These are phyloP conservation scores for Microcos paniculata DNA, from an alignment of 345 rosid species.

Conservation along the genomic window DNA sequence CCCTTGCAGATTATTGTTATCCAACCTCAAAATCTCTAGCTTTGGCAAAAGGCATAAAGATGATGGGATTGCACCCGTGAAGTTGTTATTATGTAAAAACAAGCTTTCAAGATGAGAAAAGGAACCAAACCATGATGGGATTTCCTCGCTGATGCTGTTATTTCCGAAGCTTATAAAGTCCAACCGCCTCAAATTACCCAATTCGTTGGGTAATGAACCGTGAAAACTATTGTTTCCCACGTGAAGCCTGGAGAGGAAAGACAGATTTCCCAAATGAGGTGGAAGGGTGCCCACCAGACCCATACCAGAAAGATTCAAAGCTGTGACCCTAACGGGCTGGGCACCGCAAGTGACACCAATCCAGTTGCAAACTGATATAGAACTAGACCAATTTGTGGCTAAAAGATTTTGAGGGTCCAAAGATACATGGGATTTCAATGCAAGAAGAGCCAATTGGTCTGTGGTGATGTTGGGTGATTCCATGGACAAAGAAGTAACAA, in stretches of 20 bases:
- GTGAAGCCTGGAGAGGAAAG: not conserved
- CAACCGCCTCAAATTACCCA: conserved; percentile 4
- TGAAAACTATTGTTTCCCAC: conserved; percentile 11
- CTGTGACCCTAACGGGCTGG: not conserved
- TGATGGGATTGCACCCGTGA: conserved; percentile 1
- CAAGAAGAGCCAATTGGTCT: not conserved
- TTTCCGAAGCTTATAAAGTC: not conserved
- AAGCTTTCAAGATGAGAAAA: conserved; percentile 13
- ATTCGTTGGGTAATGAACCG: conserved; percentile 11
- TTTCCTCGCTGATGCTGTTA: not conserved
- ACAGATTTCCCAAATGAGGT: conserved; percentile 26
- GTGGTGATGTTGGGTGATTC: not conserved
- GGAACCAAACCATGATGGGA: conserved; percentile 12
- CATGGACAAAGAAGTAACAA: not conserved
- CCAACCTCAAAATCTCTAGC: not conserved
- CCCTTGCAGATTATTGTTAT: not conserved
- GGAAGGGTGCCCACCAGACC: conserved; percentile 18
- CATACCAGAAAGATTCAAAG: conserved; percentile 11
- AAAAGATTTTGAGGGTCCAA: conserved; percentile 5
- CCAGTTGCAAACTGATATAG: conserved; percentile 23
- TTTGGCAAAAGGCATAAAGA: conserved; percentile 3
- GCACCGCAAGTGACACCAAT: conserved; percentile 15
- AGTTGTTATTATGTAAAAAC: not conserved
- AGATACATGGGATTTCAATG: not conserved
- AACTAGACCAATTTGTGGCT: conserved; percentile 3